phyloP scores from a whole-genome alignment of 176 grass and related monocot genomes.

The Cenchrus americanus region DNA sequence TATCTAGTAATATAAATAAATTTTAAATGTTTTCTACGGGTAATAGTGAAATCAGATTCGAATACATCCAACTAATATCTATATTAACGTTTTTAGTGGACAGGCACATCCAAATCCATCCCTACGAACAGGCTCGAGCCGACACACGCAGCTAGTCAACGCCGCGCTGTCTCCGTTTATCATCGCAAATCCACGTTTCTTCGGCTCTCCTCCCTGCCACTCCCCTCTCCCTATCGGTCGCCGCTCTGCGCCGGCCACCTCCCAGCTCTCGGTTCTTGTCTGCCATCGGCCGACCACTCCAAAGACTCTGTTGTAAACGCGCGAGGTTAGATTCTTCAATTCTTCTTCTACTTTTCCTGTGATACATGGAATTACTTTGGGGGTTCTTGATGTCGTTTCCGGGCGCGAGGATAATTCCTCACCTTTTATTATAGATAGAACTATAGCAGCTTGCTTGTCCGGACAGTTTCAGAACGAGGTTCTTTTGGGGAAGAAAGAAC shows the following conservation, averaged over 20 bases:
- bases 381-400: background rate
- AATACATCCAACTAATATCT: too few relatives aligned
- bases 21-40: too few relatives aligned
- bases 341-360: background rate
- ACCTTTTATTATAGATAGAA: background rate
- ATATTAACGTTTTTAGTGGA: too few relatives aligned
- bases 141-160: constrained; percentile 25
- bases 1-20: too few relatives aligned
- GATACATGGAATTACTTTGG: background rate
- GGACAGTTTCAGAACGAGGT: background rate
- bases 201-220: background rate
- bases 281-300: background rate
- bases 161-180: background rate
- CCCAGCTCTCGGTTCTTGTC: background rate
- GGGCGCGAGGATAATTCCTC: background rate
- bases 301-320: background rate
- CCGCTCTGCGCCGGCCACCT: background rate
- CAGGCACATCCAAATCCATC: too few relatives aligned
- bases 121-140: too few relatives aligned
- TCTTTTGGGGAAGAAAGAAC: background rate
- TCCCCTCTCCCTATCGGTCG: background rate
- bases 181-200: background rate
- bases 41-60: too few relatives aligned
- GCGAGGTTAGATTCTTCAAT: background rate
- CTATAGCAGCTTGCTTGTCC: background rate